A percentile compares a stretch with the other conserved stretches of the same genome.
Conservation (phyloP, 805 yeast species). For the Dipodascus geniculatus region DNA sequence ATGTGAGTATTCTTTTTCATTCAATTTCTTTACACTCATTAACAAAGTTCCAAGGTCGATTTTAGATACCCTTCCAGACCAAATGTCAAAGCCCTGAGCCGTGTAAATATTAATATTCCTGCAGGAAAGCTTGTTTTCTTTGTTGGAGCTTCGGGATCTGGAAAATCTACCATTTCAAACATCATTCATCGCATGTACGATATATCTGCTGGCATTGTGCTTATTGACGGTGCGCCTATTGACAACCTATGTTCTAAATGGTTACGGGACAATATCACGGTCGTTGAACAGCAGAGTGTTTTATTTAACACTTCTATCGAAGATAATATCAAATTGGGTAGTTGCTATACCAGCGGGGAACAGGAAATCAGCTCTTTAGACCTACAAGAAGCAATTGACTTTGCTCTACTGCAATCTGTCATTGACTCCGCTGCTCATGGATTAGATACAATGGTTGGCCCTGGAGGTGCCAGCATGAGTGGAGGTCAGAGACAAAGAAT, state of each 20-base stretch:
- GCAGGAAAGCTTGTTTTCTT: slow-evolving; percentile 44
- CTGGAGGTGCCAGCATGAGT: slow-evolving; percentile 42
- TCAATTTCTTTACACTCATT: background rate
- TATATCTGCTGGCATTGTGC: slow-evolving; percentile 41
- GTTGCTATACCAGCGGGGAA: slow-evolving; percentile 17
- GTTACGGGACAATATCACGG: slow-evolving; percentile 51
- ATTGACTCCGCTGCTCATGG: slow-evolving; percentile 42
- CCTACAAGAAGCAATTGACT: slow-evolving; percentile 35
- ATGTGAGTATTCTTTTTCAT: slow-evolving; percentile 26
- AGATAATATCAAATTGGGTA: slow-evolving; percentile 52
- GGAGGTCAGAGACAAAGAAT: slow-evolving; percentile 90
- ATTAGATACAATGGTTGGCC: slow-evolving; percentile 38
- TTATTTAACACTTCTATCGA: slow-evolving; percentile 52
- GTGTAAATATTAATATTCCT: slow-evolving; percentile 36
- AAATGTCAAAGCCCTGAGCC: slow-evolving; percentile 32
- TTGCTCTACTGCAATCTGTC: slow-evolving; percentile 42
- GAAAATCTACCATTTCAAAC: slow-evolving; percentile 73
- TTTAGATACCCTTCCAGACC: slow-evolving; percentile 57
- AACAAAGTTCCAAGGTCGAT: slow-evolving; percentile 11
- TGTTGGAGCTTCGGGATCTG: slow-evolving; percentile 86
- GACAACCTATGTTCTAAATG: slow-evolving; percentile 33
- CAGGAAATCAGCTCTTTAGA: slow-evolving; percentile 18
- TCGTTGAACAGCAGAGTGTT: slow-evolving; percentile 61
- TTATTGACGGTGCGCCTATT: slow-evolving; percentile 43
- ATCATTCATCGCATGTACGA: slow-evolving; percentile 51